Conservation (phyloP, 208 protist genomes). For the Strigomonas culicis region DNA sequence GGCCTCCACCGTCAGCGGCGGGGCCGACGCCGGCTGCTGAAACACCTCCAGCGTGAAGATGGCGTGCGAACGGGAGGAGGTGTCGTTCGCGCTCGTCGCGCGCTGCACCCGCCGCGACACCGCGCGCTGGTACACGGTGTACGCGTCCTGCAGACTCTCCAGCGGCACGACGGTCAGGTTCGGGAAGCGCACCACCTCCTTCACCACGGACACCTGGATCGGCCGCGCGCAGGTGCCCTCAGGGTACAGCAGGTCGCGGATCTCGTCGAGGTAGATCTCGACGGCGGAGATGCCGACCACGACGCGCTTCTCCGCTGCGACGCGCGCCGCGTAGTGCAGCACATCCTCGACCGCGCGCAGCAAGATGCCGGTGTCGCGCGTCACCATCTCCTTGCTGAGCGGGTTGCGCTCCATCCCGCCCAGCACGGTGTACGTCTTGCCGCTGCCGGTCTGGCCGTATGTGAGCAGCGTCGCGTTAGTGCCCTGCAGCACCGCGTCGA, state of each 20-base stretch:
- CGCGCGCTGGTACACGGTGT: constrained; percentile 41
- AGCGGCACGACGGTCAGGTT: constrained; percentile 37
- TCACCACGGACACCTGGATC: constrained; percentile 36
- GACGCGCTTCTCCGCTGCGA: constrained; percentile 19
- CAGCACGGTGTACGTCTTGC: constrained; percentile 82
- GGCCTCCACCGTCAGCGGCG: constrained; percentile 25
- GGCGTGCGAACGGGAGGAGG: constrained; percentile 85
- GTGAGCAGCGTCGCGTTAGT: constrained; percentile 59
- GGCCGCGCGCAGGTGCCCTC: constrained; percentile 7
- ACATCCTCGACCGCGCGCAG: constrained; percentile 67
- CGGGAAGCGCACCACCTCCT: constrained; percentile 37
- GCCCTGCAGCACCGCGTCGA: constrained; percentile 54
- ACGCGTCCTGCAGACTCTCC: constrained; percentile 25
- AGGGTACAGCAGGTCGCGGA: constrained; percentile 58
- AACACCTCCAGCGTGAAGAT: constrained; percentile 81
- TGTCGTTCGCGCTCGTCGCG: constrained; percentile 76
- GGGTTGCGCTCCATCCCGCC: constrained; percentile 18
- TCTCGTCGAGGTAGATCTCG: constrained; percentile 78
- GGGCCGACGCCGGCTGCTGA: constrained; percentile 27
- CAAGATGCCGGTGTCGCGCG: constrained; percentile 57
- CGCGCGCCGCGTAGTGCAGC: constrained; percentile 28
- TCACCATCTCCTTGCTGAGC: constrained; percentile 26
- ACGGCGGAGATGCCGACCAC: constrained; percentile 62
- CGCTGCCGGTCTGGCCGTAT: constrained; percentile 88
- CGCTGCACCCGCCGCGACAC: constrained; percentile 48